Conservation (phyloP, 345 rosid species). For the Citrus trifoliata region DNA sequence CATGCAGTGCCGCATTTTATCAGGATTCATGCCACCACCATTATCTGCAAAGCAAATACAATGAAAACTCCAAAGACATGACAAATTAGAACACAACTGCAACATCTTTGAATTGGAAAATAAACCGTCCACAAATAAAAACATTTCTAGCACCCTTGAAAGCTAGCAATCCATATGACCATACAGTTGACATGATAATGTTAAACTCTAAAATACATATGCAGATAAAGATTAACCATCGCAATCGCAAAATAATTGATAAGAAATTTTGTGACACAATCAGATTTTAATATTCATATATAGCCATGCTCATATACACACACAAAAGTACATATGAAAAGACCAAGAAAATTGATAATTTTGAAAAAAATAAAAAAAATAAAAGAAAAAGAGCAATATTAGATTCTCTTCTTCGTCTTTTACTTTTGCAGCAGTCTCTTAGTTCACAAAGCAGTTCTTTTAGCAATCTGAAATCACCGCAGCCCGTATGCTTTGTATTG, state of each 20-base stretch:
- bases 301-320: neutral
- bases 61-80: neutral
- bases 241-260: neutral
- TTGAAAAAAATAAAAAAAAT: neutral
- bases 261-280: neutral
- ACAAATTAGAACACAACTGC: slow-evolving; percentile 1
- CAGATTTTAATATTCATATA: neutral
- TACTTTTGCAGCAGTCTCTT: neutral
- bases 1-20: slow-evolving; percentile 80
- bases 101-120: neutral
- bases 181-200: neutral
- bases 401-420: neutral
- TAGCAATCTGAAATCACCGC: neutral
- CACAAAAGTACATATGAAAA: neutral
- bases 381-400: neutral
- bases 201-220: neutral
- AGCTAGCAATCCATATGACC: neutral
- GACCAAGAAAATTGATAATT: neutral
- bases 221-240: neutral
- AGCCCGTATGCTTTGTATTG: neutral
- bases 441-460: neutral
- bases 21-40: slow-evolving; percentile 98
- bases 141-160: neutral
- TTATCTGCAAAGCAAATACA: slow-evolving; percentile 51
- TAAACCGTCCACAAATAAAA: neutral